Percentiles rank a stretch among this genome's conserved stretches.
Evolutionary conservation across 345 rosid species (phyloP).

Genomic region (Brassica incana): DNA sequence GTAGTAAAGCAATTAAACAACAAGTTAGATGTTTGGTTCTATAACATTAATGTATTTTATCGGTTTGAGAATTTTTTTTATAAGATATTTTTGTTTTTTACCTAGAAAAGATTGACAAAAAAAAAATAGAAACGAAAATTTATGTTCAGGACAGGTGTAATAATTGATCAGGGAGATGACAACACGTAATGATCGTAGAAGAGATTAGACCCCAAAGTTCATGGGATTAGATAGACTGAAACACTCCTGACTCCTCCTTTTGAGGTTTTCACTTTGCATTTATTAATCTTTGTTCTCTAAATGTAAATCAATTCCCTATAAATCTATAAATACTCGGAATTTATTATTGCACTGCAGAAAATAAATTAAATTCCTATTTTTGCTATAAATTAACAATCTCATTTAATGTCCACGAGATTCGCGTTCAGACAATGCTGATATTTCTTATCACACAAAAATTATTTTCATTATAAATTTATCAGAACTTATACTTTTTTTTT

Average conservation of each 20-base stretch:
- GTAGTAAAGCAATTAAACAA: not conserved
- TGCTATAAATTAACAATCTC: slow-evolving; percentile 13
- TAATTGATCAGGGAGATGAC: slow-evolving; percentile 15
- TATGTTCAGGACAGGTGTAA: not conserved
- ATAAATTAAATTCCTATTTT: not conserved
- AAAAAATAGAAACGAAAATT: not conserved
- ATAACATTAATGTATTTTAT: not conserved
- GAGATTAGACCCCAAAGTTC: slow-evolving; percentile 31
- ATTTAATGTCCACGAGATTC: slow-evolving; percentile 12
- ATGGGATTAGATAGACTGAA: slow-evolving; percentile 34
- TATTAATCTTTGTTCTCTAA: not conserved
- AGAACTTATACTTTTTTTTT: not conserved
- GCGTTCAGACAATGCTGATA: slow-evolving; percentile 1
- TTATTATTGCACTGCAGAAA: not conserved
- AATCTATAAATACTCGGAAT: not conserved
- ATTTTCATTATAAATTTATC: not conserved
- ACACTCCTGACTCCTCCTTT: slow-evolving; percentile 19
- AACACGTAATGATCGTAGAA: slow-evolving; percentile 23
- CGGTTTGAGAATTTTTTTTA: not conserved
- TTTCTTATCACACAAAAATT: slow-evolving; percentile 1
- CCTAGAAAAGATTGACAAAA: no score
- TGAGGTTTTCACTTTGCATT: slow-evolving; percentile 18
- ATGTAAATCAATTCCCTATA: not conserved
- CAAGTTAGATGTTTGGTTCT: not conserved
- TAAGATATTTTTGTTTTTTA: not conserved